These are phyloP conservation scores for Quillaja saponaria DNA, from an alignment of 306 rosid genomes.

Conservation along the genomic window DNA sequence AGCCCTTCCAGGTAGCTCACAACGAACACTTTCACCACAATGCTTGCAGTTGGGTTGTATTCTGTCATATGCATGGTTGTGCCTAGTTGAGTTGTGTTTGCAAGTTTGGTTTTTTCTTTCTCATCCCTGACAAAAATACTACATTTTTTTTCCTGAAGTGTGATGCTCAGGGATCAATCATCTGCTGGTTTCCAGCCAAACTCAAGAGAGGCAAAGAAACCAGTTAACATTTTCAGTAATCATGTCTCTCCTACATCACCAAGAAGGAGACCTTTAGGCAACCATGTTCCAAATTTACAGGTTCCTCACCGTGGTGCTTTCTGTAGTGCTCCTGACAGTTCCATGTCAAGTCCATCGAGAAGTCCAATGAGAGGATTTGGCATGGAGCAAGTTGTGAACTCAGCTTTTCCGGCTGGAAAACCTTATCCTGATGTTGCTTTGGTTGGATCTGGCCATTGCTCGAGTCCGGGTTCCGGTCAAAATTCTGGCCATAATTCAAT, in stretches of 20 bases:
- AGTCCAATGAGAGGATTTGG: constrained; percentile 63
- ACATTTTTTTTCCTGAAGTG: constrained; percentile 48
- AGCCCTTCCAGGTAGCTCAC: constrained; percentile 81
- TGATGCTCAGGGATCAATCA: constrained; percentile 68
- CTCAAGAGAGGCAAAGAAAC: constrained; percentile 59
- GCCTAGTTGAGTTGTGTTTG: constrained; percentile 6
- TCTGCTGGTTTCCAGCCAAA: constrained; percentile 44
- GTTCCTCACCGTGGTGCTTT: constrained; percentile 80
- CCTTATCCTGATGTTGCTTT: constrained; percentile 50
- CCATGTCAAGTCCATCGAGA: constrained; percentile 74
- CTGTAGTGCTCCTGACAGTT: constrained; percentile 90
- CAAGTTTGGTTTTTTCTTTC: constrained; percentile 32
- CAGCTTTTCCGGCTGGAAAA: constrained; percentile 59
- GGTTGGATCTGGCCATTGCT: constrained; percentile 89
- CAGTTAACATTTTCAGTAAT: constrained; percentile 55
- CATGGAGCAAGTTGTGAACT: constrained; percentile 54
- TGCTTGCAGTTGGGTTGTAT: constrained; percentile 27
- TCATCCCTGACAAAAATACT: constrained; percentile 41
- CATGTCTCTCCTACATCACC: constrained; percentile 61
- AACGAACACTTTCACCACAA: constrained; percentile 23
- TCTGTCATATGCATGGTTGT: constrained; percentile 24
- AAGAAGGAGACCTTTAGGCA: constrained; percentile 73
- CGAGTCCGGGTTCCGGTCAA: constrained; percentile 98
- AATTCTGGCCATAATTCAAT: constrained; percentile 97
- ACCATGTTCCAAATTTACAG: constrained; percentile 82